Conservation (phyloP, 2,329 filamentous ascomycete species). For the Rutstroemia sp. region DNA sequence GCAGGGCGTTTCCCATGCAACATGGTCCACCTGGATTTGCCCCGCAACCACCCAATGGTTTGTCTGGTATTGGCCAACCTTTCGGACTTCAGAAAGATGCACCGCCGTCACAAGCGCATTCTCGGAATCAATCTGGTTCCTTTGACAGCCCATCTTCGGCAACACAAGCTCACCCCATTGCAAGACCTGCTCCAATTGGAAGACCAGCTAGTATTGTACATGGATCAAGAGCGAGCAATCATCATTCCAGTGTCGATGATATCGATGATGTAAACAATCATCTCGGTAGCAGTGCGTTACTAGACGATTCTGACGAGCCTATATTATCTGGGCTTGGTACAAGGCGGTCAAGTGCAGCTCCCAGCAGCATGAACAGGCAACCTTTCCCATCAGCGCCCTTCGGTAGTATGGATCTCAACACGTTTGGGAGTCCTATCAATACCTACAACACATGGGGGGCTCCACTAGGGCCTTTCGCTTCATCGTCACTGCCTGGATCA, state of each 20-base stretch:
- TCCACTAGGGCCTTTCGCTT: slow-evolving; percentile 28
- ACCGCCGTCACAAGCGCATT: slow-evolving; percentile 50
- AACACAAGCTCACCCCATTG: slow-evolving; percentile 62
- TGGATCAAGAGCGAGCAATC: slow-evolving; percentile 37
- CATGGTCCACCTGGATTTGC: slow-evolving; percentile 48
- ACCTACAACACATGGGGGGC: slow-evolving; percentile 29
- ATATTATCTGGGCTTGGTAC: slow-evolving; percentile 31
- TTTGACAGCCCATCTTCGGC: slow-evolving; percentile 48
- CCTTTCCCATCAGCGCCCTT: slow-evolving; percentile 26
- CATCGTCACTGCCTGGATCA: slow-evolving; percentile 28
- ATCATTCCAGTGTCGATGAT: slow-evolving; percentile 31
- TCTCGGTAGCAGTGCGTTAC: slow-evolving; percentile 81
- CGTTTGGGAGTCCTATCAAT: slow-evolving; percentile 24
- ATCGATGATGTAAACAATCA: slow-evolving; percentile 71
- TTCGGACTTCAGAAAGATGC: slow-evolving; percentile 34
- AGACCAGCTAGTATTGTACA: slow-evolving; percentile 68
- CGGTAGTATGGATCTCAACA: slow-evolving; percentile 24
- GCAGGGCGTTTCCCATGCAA: slow-evolving; percentile 31
- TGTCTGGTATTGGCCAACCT: slow-evolving; percentile 34
- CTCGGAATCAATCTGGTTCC: slow-evolving; percentile 66
- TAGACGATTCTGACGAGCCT: slow-evolving; percentile 64
- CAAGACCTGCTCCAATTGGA: slow-evolving; percentile 79
- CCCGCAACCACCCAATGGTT: slow-evolving; percentile 35
- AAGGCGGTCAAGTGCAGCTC: slow-evolving; percentile 28
- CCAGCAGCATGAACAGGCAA: slow-evolving; percentile 22